phyloP scores from a whole-genome alignment of 2,329 filamentous ascomycete genomes.

The Cytospora chrysosperma region DNA sequence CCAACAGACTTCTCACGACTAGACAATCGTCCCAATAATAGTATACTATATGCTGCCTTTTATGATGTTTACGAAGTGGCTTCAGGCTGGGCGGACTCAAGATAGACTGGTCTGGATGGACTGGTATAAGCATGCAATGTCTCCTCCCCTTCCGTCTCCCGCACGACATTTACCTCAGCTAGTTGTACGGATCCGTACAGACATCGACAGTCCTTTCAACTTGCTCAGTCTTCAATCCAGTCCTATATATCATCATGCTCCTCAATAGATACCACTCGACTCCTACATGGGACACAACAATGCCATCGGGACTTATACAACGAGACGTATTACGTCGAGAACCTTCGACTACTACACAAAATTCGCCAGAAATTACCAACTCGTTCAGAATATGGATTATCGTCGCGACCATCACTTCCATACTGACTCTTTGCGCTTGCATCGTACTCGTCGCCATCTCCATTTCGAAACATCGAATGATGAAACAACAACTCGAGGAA shows the following conservation, averaged over 20 bases:
- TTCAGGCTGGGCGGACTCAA: constrained; percentile 1
- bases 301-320: background rate
- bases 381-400: constrained; percentile 30
- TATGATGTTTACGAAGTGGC: constrained; percentile 14
- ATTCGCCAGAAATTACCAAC: constrained; percentile 30
- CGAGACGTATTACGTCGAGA: background rate
- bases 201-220: background rate
- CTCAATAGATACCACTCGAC: background rate
- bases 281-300: background rate
- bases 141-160: background rate
- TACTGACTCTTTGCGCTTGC: constrained; percentile 29
- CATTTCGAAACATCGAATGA: constrained; percentile 21
- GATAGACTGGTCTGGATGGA: background rate
- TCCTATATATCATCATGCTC: background rate
- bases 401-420: constrained; percentile 29
- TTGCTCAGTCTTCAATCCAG: background rate
- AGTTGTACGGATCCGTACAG: no score
- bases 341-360: background rate
- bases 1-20: background rate
- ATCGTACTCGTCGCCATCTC: constrained; percentile 27
- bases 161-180: background rate
- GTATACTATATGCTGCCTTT: background rate
- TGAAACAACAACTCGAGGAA: constrained; percentile 26
- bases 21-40: constrained; percentile 9
- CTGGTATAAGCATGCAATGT: constrained; percentile 8